Percentiles rank a stretch among this genome's conserved stretches.
Evolutionary conservation across 2,329 filamentous ascomycete genomes (phyloP).

Genomic region (Colletotrichum higginsianum): DNA sequence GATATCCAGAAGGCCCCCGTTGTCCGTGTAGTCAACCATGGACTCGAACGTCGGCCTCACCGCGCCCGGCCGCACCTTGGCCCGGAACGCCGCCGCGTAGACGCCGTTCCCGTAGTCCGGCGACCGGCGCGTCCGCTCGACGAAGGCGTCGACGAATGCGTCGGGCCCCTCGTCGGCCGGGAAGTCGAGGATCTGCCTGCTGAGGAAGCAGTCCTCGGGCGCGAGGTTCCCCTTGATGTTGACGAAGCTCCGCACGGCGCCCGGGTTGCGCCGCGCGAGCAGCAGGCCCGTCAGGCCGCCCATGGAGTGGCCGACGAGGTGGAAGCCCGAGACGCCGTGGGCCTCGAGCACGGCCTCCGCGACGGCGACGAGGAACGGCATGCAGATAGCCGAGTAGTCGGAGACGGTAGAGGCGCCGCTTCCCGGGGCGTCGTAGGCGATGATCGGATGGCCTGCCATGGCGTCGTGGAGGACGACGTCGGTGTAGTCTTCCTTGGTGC

Average conservation of each 20-base stretch:
- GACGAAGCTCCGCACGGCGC: conserved; percentile 44
- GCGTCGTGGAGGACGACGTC: conserved; percentile 43
- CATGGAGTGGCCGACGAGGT: conserved; percentile 50
- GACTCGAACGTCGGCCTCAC: conserved; percentile 46
- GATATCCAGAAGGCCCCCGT: conserved; percentile 39
- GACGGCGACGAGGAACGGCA: conserved; percentile 44
- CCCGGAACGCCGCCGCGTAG: conserved; percentile 41
- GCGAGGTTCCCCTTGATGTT: conserved; percentile 49
- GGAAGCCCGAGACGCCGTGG: conserved; percentile 39
- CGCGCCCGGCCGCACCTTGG: conserved; percentile 41
- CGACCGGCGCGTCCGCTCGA: conserved; percentile 40
- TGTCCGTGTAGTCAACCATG: conserved; percentile 47
- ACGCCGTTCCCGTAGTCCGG: conserved; percentile 37
- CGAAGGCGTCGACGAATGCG: conserved; percentile 16
- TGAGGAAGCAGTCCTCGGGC: conserved; percentile 48
- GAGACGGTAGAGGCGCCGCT: conserved; percentile 43
- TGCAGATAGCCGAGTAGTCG: conserved; percentile 40
- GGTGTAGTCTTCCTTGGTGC: conserved; percentile 47
- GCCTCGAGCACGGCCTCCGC: conserved; percentile 43
- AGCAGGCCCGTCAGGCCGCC: conserved; percentile 45
- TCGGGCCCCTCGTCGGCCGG: conserved; percentile 8
- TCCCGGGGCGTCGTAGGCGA: conserved; percentile 47
- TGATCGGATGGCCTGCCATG: conserved; percentile 41
- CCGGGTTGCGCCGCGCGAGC: conserved; percentile 40
- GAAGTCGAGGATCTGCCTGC: conserved; percentile 44